These are phyloP conservation scores for Suhomyces kilbournensis DNA, from an alignment of 805 yeast genomes.

Conservation along the genomic window DNA sequence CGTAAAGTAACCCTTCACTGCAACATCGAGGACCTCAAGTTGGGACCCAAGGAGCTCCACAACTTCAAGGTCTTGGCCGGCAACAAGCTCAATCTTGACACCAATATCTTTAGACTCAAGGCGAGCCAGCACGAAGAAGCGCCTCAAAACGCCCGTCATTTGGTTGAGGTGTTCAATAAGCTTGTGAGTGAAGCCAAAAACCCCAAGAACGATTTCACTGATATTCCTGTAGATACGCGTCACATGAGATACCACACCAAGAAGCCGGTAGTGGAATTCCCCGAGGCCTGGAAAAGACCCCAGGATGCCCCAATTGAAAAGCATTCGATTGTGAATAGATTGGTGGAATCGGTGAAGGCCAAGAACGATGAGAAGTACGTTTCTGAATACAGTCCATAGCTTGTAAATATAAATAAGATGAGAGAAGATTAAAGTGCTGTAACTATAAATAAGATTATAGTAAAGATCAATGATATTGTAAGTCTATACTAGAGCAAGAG, in stretches of 20 bases:
- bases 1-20: conserved; percentile 64
- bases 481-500: too few relatives aligned
- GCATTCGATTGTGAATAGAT: conserved; percentile 30
- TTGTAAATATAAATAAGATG: conserved; percentile 5
- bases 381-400: conserved; percentile 21
- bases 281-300: conserved; percentile 69
- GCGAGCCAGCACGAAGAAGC: conserved; percentile 66
- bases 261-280: conserved; percentile 49
- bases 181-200: conserved; percentile 66
- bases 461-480: too few relatives aligned
- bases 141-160: conserved; percentile 77
- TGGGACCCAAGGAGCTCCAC: conserved; percentile 54
- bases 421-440: too few relatives aligned
- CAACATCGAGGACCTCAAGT: conserved; percentile 50
- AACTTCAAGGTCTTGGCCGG: conserved; percentile 80
- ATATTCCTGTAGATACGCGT: conserved; percentile 79
- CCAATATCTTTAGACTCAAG: conserved; percentile 63
- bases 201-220: conserved; percentile 60
- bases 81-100: conserved; percentile 63
- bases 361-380: conserved; percentile 33
- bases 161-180: conserved; percentile 60
- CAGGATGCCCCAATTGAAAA: conserved; percentile 61
- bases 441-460: too few relatives aligned
- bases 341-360: conserved; percentile 32
- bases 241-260: conserved; percentile 50